phyloP scores from a whole-genome alignment of 345 rosid genomes.

The Anastatica hierochuntica region DNA sequence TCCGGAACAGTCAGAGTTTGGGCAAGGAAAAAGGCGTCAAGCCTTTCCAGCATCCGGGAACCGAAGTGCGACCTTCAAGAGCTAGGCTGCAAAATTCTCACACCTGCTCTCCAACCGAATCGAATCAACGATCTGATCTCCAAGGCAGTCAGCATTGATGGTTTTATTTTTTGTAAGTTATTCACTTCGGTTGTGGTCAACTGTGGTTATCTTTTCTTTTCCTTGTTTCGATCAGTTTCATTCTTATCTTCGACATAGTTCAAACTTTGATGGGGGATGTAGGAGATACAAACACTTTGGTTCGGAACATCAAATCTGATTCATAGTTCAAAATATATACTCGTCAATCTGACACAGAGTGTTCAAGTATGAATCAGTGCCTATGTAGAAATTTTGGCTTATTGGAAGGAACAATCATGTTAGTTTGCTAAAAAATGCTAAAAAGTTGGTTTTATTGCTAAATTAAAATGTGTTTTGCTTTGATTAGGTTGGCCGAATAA shows the following conservation, averaged over 20 bases:
- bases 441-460: too few species aligned
- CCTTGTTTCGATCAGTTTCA: not conserved
- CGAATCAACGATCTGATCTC: not conserved
- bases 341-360: too few species aligned
- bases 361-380: too few species aligned
- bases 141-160: not conserved
- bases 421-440: too few species aligned
- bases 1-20: conserved; percentile 23
- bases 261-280: not conserved
- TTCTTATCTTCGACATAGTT: not conserved
- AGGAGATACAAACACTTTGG: not conserved
- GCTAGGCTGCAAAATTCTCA: conserved; percentile 1
- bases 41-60: conserved; percentile 31
- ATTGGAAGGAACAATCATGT: too few species aligned
- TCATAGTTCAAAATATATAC: not conserved
- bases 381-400: too few species aligned
- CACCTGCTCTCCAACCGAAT: not conserved
- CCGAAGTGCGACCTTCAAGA: conserved; percentile 25
- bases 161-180: not conserved
- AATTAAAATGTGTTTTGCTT: too few species aligned
- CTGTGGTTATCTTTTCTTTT: too few species aligned
- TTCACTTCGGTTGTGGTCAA: not conserved
- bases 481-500: too few species aligned
- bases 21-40: conserved; percentile 32
- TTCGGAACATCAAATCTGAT: not conserved